Base-by-base conservation (phyloP, 2,329 filamentous ascomycete species). In the Dryadomyces quercus-mongolicae region DNA sequence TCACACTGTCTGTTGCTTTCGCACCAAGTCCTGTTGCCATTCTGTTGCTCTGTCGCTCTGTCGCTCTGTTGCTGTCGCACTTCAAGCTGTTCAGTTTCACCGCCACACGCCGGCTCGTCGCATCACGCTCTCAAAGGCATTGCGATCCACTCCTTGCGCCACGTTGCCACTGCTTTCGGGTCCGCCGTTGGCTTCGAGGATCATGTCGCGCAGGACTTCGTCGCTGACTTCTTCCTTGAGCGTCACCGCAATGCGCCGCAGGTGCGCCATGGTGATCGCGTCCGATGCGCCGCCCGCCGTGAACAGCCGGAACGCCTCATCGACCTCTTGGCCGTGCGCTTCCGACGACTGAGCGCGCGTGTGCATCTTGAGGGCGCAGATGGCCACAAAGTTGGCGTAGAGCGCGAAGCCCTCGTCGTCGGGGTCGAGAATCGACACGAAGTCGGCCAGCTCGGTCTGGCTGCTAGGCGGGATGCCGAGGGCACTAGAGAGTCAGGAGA, bases 111-210 rank as follows among this genome's bases (percentile, higher is more conserved):
- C 90, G 6, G 90, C 91, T 62, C 86, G 76, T 60, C 76, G 80
- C 89, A 95, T 92, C 5, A 95, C 87, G 54, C 80, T 80, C 68
- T 90, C 85, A 70, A 95, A 95, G 64, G 96, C 88, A 52, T 86
- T 84, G 64, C 84, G 74, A 44, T 74, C 80, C 10, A 95, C 92
- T 8, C 86, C 88, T 55, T 74, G 78, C 42, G 74, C 80, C 12
- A 86, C 78, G 16, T 86, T 84, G 4, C 77, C 81, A 1, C 88
- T 88, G 2, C 87, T 88, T 50, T 25, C 44, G 4, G 77, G 81
- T 1, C 88, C 89, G 2, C 87, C 88, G 68, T 94, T 96, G 50
- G 92, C 93, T 74, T 97, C 92, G 50, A 90, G 73, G 55, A 98
- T 85, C 93, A 98, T 98, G 72, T 96, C 90, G 71, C 81, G 82